Evolutionary conservation across 352 stramenopile genomes (phyloP).

Genomic region (Albugo laibachii): DNA sequence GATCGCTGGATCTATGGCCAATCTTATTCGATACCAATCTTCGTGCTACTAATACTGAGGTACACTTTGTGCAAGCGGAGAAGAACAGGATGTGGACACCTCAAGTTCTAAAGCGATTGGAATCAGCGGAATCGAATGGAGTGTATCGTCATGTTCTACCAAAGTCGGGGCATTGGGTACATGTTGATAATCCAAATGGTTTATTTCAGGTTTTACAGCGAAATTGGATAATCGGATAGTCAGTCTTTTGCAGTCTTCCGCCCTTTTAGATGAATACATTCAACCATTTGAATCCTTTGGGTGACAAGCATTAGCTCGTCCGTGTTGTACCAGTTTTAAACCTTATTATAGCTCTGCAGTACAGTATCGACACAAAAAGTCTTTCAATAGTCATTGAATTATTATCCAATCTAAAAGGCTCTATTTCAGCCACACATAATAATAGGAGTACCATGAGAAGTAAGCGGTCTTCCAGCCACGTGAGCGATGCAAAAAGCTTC

Average conservation of each 20-base stretch:
- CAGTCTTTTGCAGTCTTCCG: too few species aligned
- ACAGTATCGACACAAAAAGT: too few species aligned
- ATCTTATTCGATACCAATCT: constrained; percentile 17
- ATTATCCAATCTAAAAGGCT: too few species aligned
- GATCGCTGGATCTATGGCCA: constrained; percentile 45
- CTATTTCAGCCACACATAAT: too few species aligned
- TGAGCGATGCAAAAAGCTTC: constrained; percentile 45
- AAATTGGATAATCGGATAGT: background rate
- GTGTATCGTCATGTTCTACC: constrained; percentile 47
- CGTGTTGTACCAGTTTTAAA: too few species aligned
- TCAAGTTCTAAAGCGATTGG: constrained; percentile 19
- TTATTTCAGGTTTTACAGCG: constrained; percentile 44
- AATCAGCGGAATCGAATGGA: constrained; percentile 8
- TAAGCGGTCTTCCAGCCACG: constrained; percentile 5
- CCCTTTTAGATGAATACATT: too few species aligned
- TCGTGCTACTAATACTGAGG: constrained; percentile 13
- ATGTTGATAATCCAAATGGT: constrained; percentile 62
- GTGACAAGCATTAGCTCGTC: too few species aligned
- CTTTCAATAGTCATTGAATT: too few species aligned
- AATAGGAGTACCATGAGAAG: background rate
- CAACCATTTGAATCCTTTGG: too few species aligned
- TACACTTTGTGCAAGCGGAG: constrained; percentile 63
- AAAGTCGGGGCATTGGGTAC: constrained; percentile 69
- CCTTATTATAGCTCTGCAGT: too few species aligned
- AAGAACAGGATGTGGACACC: constrained; percentile 61